phyloP scores from a whole-genome alignment of 179 eudicot species.

The Silene coronaria region DNA sequence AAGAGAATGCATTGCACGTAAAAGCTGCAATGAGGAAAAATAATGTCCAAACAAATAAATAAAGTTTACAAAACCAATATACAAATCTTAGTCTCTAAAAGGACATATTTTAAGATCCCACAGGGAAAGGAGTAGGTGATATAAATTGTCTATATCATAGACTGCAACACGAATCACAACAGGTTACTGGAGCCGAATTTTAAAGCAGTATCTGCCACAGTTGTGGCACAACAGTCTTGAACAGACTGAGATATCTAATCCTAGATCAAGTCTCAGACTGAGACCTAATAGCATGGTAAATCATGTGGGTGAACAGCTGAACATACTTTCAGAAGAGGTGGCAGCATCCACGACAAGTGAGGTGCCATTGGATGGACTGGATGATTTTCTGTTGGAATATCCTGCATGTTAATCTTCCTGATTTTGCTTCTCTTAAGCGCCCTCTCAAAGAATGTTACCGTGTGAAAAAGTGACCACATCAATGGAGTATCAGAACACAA shows the following conservation, averaged over 20 bases:
- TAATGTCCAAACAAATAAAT: background rate
- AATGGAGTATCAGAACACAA: conserved; percentile 69
- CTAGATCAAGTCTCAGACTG: background rate
- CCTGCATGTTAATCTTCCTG: conserved; percentile 51
- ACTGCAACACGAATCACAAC: background rate
- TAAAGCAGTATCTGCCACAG: background rate
- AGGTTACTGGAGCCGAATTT: background rate
- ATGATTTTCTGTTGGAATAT: conserved; percentile 34
- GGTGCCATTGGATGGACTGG: conserved; percentile 77
- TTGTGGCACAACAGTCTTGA: background rate
- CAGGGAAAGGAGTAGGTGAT: background rate
- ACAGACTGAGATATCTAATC: background rate
- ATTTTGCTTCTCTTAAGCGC: conserved; percentile 88
- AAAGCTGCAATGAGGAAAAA: conserved; percentile 49
- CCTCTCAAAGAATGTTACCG: conserved; percentile 91
- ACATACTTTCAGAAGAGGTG: conserved; percentile 88
- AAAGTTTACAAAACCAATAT: conserved; percentile 2
- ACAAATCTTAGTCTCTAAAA: background rate
- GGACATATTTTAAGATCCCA: background rate
- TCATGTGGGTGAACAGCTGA: conserved; percentile 15
- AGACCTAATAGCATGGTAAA: background rate
- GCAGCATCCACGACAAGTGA: conserved; percentile 91
- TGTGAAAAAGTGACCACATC: conserved; percentile 98
- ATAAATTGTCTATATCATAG: background rate
- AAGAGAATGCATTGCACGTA: conserved; percentile 90